phyloP scores from a whole-genome alignment of 202 grass and related monocot species.

The Panicum hallii region DNA sequence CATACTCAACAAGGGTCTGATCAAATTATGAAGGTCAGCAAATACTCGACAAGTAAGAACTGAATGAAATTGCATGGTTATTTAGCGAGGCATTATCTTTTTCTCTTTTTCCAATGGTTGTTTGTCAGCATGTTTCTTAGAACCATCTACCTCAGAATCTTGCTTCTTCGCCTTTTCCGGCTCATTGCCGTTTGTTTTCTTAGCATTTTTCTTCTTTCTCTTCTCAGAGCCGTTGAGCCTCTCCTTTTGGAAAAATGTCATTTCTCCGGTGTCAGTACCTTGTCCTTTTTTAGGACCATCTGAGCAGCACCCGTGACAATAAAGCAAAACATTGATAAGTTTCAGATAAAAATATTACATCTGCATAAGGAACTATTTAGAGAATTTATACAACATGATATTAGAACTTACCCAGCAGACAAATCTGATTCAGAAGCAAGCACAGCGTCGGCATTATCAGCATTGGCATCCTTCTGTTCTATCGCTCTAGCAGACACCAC shows the following conservation, averaged over 20 bases:
- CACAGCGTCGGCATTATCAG: not conserved
- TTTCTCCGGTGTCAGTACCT: not conserved
- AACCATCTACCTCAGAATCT: not conserved
- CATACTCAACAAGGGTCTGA: slow-evolving; percentile 66
- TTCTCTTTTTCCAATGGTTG: slow-evolving; percentile 24
- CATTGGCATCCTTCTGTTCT: not conserved
- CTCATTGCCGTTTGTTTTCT: not conserved
- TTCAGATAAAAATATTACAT: not conserved
- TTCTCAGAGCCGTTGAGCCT: slow-evolving; percentile 32
- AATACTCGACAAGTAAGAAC: not conserved
- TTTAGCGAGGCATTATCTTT: not conserved
- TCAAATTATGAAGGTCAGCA: not conserved
- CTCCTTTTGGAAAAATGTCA: not conserved
- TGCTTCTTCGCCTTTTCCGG: slow-evolving; percentile 2
- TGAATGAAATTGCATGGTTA: not conserved
- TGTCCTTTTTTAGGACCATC: not conserved
- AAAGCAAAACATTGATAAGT: not conserved
- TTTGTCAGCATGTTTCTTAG: not conserved
- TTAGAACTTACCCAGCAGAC: not conserved
- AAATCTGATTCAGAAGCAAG: slow-evolving; percentile 38
- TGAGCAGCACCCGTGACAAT: slow-evolving; percentile 24
- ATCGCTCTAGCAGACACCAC: not conserved
- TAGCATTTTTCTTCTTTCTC: slow-evolving; percentile 31
- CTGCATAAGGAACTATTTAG: not conserved
- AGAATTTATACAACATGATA: not conserved